These are phyloP conservation scores for Cercospora sesami DNA, from an alignment of 2,329 filamentous ascomycete species.

Conservation along the genomic window DNA sequence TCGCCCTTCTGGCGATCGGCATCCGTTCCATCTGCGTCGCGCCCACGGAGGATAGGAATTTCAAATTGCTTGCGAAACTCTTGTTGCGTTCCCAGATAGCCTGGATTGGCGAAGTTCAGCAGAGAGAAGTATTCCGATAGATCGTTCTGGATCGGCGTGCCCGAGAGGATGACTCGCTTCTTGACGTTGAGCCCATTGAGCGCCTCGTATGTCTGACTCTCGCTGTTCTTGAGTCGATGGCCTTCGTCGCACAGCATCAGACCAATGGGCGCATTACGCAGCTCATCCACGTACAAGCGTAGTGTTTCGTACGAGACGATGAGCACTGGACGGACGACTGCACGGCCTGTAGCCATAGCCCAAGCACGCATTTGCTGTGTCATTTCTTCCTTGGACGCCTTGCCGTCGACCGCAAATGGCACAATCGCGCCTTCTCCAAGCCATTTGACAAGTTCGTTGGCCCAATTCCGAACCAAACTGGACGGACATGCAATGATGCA, in stretches of 20 bases:
- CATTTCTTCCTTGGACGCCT: constrained; percentile 90
- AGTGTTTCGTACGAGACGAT: constrained; percentile 98
- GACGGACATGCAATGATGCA: constrained; percentile 96
- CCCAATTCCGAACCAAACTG: constrained; percentile 96
- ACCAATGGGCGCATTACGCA: constrained; percentile 87
- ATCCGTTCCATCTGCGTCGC: constrained; percentile 86
- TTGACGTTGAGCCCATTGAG: constrained; percentile 88
- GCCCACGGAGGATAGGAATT: constrained; percentile 83
- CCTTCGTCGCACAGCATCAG: constrained; percentile 94
- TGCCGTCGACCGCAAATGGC: constrained; percentile 95
- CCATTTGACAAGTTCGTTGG: constrained; percentile 96
- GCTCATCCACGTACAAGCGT: constrained; percentile 83
- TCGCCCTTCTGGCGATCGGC: constrained; percentile 79
- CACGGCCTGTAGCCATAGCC: constrained; percentile 86
- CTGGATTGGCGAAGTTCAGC: constrained; percentile 94
- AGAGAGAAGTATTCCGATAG: constrained; percentile 96
- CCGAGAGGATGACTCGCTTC: constrained; percentile 88
- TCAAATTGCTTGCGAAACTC: constrained; percentile 96
- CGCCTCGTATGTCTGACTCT: constrained; percentile 91
- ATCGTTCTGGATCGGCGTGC: constrained; percentile 97
- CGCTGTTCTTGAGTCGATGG: constrained; percentile 93
- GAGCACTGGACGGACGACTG: constrained; percentile 86
- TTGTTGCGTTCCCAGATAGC: constrained; percentile 79
- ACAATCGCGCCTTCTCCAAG: constrained; percentile 85
- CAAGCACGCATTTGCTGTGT: constrained; percentile 89